Base-by-base conservation (phyloP, 2,329 filamentous ascomycete species). In the Trichoderma semiorbis region DNA sequence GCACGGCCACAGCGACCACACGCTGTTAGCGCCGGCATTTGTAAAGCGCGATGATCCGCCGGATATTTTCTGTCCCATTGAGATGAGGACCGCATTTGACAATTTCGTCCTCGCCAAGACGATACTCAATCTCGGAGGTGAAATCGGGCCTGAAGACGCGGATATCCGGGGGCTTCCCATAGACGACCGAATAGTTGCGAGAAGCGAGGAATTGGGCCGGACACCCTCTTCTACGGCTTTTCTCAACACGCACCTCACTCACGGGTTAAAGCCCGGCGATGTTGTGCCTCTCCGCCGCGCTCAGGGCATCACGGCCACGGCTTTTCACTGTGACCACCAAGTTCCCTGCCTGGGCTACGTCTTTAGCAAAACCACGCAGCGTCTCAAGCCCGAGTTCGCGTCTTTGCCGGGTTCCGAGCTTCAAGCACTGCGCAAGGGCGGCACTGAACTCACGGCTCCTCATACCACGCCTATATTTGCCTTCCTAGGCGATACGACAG, bases 1-100 rank as follows among this genome's bases (percentile, higher is more conserved):
- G 0, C 85, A 86, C 72, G 85, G 85, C 61, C 85, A 86, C 74
- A 82, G 76, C 72, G 85, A 86, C 73, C 85, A 86, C 75, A 81
- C 81, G 2, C 78, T 85, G 6, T 78, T 85, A 1, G 74, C 82
- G 1, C 81, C 83, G 0, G 82, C 82, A 5, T 86, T 85, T 68
- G 80, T 82, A 68, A 83, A 82, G 68, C 78, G 82, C 24, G 81
- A 82, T 24, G 81, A 84, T 62, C 83, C 84, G 7, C 84, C 85
- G 0, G 84, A 86, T 60, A 77, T 86, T 65, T 84, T 79, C 73
- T 85, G 84, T 66, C 85, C 84, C 0, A 76, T 66, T 1, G 81
- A 83, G 74, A 83, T 85, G 78, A 78, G 75, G 72, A 74, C 73
- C 28, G 80, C 78, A 1, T 77, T 86, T 8, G 80, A 85, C 71